Evolutionary conservation across 176 grass and related monocot genomes (phyloP), one percentile per base, ranked within the genome.

Genomic region (Triticum dicoccoides): DNA sequence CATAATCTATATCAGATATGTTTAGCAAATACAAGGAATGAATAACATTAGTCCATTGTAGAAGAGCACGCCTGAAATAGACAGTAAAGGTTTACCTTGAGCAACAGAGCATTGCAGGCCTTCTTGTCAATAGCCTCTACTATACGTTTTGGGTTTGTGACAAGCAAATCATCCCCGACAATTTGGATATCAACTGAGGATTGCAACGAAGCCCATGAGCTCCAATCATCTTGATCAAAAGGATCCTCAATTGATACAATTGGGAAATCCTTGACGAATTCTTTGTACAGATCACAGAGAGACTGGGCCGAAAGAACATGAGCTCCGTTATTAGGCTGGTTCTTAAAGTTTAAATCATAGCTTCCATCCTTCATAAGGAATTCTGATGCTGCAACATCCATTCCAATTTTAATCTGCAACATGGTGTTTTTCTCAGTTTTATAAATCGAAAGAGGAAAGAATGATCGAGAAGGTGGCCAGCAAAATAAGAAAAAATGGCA

Each of bases 181-280:
- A 99, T 82, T 83, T 99, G 97, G 44, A 99, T 99, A 81, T 94
- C 90, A 78, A 96, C 94, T 25, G 92, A 94, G 39, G 90, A 96
- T 47, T 89, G 90, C 21, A 99, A 84, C 61, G 92, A 92, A 49
- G 90, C 82, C 97, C 97, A 99, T 30, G 94, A 94, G 75, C 78
- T 89, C 97, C 94, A 99, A 47, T 99, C 97, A 87, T 99, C 97
- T 72, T 99, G 97, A 86, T 99, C 97, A 83, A 99, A 99, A 51
- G 97, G 94, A 82, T 99, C 97, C 89, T 99, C 97, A 56, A 99
- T 94, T 9, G 97, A 99, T 62, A 99, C 97, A 85, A 99, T 99
- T 63, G 97, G 92, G 85, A 99, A 99, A 63, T 99, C 94, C 70
- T 82, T 92, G 35, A 96, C 90, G 30, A 96, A 99, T 76, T 92